phyloP scores from a whole-genome alignment of 805 yeast genomes.

The Nakazawaea holstii region DNA sequence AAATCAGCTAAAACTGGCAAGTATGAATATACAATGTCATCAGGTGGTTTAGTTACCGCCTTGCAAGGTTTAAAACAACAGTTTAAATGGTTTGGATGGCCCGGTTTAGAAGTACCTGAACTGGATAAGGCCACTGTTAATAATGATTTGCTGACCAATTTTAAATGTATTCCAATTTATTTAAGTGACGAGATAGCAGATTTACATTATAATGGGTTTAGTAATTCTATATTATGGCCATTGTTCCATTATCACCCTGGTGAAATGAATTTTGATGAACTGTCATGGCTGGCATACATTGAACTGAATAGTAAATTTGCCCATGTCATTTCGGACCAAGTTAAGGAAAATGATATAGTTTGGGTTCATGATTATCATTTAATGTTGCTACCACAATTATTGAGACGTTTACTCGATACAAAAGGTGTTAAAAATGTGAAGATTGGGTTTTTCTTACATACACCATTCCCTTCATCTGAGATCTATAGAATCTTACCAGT shows the following conservation, averaged over 20 bases:
- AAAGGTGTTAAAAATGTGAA: conserved; percentile 49
- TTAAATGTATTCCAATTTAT: conserved; percentile 88
- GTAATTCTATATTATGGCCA: conserved; percentile 96
- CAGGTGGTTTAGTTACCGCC: conserved; percentile 97
- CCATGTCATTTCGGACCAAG: conserved; percentile 58
- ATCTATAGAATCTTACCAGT: conserved; percentile 95
- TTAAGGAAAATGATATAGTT: conserved; percentile 78
- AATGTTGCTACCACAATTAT: conserved; percentile 89
- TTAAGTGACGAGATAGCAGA: conserved; percentile 88
- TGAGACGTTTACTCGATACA: conserved; percentile 55
- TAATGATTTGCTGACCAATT: conserved; percentile 64
- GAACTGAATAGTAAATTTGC: conserved; percentile 89
- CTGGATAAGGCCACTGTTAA: conserved; percentile 66
- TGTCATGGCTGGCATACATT: conserved; percentile 96
- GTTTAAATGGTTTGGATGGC: conserved; percentile 99
- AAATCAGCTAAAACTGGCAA: conserved; percentile 48
- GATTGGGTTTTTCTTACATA: conserved; percentile 91
- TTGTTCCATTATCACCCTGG: conserved; percentile 98
- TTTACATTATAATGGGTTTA: conserved; percentile 92
- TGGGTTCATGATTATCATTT: conserved; percentile 99
- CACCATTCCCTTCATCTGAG: conserved; percentile 97
- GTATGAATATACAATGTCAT: conserved; percentile 85
- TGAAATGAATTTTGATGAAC: conserved; percentile 96
- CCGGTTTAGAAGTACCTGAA: conserved; percentile 82
- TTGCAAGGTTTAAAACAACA: conserved; percentile 85